Evolutionary conservation across 2,329 filamentous ascomycete genomes (phyloP).

Genomic region (Ophiostoma triangulosporum): DNA sequence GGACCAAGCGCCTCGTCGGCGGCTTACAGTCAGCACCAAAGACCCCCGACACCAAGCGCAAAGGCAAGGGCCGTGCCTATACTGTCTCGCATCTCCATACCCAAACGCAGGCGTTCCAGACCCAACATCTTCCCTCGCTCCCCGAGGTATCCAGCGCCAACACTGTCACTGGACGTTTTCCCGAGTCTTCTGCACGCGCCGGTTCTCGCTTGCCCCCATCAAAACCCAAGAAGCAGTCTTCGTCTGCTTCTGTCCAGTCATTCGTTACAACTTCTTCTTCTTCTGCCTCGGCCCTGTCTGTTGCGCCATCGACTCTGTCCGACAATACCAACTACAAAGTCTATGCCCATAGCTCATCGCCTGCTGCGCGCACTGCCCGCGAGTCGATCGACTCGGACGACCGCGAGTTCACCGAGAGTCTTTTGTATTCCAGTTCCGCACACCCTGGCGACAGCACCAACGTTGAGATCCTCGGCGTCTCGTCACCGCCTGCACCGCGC

Average conservation of each 20-base stretch:
- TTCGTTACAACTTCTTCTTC: not conserved
- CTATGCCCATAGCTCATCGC: conserved; percentile 33
- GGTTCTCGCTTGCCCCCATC: not conserved
- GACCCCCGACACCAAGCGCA: conserved; percentile 30
- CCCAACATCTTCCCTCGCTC: conserved; percentile 19
- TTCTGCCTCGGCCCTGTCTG: conserved; percentile 11
- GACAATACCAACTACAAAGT: conserved; percentile 43
- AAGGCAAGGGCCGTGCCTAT: conserved; percentile 16
- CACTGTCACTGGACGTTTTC: not conserved
- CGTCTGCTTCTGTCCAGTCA: conserved; percentile 25
- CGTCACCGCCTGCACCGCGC: conserved; percentile 32
- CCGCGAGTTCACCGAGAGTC: not conserved
- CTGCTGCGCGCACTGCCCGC: conserved; percentile 13
- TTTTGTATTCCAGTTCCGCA: conserved; percentile 17
- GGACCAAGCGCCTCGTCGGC: conserved; percentile 41
- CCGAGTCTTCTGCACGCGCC: not conserved
- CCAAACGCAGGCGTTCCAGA: not conserved
- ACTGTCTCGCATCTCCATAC: not conserved
- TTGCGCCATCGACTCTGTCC: conserved; percentile 35
- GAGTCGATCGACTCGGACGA: not conserved
- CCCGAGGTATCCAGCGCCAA: conserved; percentile 20
- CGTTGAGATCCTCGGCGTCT: conserved; percentile 36
- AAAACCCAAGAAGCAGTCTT: conserved; percentile 11
- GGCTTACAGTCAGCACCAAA: conserved; percentile 39
- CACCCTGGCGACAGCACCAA: conserved; percentile 33